phyloP scores from a whole-genome alignment of 2,329 filamentous ascomycete genomes.

The Trichoderma sp. region DNA sequence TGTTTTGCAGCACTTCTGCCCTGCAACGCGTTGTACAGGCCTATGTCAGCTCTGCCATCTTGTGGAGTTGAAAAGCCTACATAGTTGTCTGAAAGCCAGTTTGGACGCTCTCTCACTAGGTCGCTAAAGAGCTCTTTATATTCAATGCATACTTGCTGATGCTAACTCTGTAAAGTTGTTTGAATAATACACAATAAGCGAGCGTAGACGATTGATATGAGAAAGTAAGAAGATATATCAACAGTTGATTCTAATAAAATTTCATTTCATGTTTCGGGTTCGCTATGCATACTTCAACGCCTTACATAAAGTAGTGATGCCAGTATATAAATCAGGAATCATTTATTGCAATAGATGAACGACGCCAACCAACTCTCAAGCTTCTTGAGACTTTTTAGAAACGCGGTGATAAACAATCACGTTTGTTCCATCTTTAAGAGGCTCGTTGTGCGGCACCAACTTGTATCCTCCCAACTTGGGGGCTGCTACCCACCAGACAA shows the following conservation, averaged over 20 bases:
- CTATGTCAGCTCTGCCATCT: neutral
- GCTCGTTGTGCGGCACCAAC: conserved; percentile 25
- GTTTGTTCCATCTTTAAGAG: conserved; percentile 25
- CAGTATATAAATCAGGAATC: neutral
- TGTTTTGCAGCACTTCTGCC: neutral
- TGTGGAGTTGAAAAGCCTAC: neutral
- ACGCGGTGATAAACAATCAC: conserved; percentile 26
- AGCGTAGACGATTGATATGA: neutral
- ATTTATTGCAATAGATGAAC: neutral
- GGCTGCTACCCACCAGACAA: conserved; percentile 25
- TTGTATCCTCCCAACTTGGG: conserved; percentile 24
- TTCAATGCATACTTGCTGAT: accelerated
- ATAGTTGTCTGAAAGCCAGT: neutral
- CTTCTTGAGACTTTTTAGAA: conserved; percentile 2
- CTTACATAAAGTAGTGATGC: neutral
- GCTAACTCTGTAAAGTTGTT: neutral
- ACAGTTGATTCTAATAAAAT: neutral
- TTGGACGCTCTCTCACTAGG: neutral
- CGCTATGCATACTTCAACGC: neutral
- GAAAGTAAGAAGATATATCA: neutral
- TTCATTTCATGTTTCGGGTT: neutral
- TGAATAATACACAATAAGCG: neutral
- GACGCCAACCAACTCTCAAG: neutral
- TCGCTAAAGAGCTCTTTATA: neutral
- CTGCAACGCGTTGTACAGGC: neutral